Evolutionary conservation across 495 filamentous ascomycete species (phyloP).

Genomic region (Neurospora sp.): DNA sequence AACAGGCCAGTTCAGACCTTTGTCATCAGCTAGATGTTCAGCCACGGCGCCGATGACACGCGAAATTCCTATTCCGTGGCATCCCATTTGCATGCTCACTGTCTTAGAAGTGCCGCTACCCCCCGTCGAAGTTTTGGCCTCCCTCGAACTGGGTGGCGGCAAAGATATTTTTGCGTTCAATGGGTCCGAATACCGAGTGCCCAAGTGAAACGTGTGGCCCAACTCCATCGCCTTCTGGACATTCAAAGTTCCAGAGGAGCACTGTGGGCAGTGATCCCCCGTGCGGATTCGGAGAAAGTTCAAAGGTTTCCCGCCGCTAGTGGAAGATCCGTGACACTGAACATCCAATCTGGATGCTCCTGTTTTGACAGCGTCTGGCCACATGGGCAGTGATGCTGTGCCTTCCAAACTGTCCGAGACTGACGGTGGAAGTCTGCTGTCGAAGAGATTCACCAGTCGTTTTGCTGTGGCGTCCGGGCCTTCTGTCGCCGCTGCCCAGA

Average conservation of each 20-base stretch:
- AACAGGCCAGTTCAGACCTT: conserved; percentile 81
- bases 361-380: not conserved
- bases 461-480: conserved; percentile 7
- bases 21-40: conserved; percentile 55
- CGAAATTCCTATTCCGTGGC: conserved; percentile 89
- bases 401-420: not conserved
- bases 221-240: conserved; percentile 73
- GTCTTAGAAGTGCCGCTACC: conserved; percentile 3
- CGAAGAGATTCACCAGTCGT: conserved; percentile 43
- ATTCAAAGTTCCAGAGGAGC: conserved; percentile 50
- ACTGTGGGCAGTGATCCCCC: conserved; percentile 65
- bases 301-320: conserved; percentile 19
- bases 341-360: not conserved
- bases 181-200: conserved; percentile 73
- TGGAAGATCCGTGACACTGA: not conserved
- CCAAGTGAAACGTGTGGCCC: conserved; percentile 90
- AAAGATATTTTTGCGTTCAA: conserved; percentile 50
- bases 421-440: conserved; percentile 22
- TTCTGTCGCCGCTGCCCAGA: conserved; percentile 37
- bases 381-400: not conserved
- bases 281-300: conserved; percentile 53
- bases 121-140: conserved; percentile 6
- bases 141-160: conserved; percentile 12
- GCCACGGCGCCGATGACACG: conserved; percentile 83
- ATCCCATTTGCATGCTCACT: conserved; percentile 79